Evolutionary conservation across 116 monocot genomes (phyloP), one percentile per base, ranked within the genome.

Genomic region (Trichopus zeylanicus): DNA sequence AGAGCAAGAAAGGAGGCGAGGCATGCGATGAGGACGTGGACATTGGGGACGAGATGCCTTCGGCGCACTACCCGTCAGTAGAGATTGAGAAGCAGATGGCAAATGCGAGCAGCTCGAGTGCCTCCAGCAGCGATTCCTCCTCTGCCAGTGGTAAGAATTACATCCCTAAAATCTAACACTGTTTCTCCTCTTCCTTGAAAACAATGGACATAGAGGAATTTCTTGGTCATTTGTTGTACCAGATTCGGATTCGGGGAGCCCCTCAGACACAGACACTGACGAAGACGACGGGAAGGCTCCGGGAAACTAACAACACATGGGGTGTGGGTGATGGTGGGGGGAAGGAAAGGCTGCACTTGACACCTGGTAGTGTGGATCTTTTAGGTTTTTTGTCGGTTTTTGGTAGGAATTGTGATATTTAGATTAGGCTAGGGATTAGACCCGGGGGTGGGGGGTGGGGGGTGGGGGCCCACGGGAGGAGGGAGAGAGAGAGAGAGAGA

Each of bases 31-130:
- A 95, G 49, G 90, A 90, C 34, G 74, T 90, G 0, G 95, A 95
- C 54, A 90, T 95, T 59, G 88, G 81, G 1, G 95, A 95, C 38
- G 89, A 94, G 25, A 71, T 87, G 86, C 87, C 90, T 0, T 57
- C 73, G 5, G 51, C 66, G 4, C 56, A 81, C 59, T 83, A 84
- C 53, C 86, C 90, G 0, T 64, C 84, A 0, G 80, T 91, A 18
- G 88, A 82, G 70, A 91, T 87, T 28, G 82, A 88, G 72, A 91
- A 81, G 79, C 77, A 93, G 39, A 48, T 35, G 0, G 77, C 62
- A 1, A 18, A 31, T 20, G 46, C 29, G 2, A 72, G 80, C 52
- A 77, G 79, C 71, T 69, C 74, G 15, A 73, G 81, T 35, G 59
- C 69, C 16, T 81, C 78, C 2, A 77, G 73, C 37, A 70, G 74